phyloP scores from a whole-genome alignment of 2,329 filamentous ascomycete species.

The Calcarisporium arbuscula region DNA sequence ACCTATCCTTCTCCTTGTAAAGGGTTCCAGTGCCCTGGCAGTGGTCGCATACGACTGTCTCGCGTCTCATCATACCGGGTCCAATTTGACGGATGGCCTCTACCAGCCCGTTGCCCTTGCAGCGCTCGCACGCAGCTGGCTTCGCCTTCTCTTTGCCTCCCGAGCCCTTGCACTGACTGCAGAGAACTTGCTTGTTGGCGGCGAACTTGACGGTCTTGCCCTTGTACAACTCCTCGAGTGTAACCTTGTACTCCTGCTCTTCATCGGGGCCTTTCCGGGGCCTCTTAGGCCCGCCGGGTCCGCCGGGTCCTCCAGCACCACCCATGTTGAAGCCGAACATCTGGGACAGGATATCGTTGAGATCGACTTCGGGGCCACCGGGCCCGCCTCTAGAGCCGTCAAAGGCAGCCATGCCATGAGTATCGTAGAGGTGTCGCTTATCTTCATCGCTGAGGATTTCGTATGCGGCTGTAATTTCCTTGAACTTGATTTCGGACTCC shows the following conservation, averaged over 20 bases:
- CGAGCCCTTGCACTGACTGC: slow-evolving; percentile 76
- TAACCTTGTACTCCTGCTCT: slow-evolving; percentile 85
- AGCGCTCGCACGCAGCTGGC: slow-evolving; percentile 73
- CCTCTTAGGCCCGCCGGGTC: slow-evolving; percentile 48
- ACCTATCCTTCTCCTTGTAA: slow-evolving; percentile 94
- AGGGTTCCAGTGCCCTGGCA: slow-evolving; percentile 81
- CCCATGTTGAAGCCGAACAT: slow-evolving; percentile 81
- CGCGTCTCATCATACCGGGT: slow-evolving; percentile 77
- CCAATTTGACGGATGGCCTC: slow-evolving; percentile 78
- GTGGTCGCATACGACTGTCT: slow-evolving; percentile 71
- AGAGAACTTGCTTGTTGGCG: slow-evolving; percentile 90
- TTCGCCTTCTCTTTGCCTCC: slow-evolving; percentile 92
- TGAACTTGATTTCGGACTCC: slow-evolving; percentile 87
- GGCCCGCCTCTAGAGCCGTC: slow-evolving; percentile 65
- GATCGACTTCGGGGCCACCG: slow-evolving; percentile 66
- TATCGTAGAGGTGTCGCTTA: slow-evolving; percentile 86
- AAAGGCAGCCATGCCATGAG: slow-evolving; percentile 93
- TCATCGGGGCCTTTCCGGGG: slow-evolving; percentile 73
- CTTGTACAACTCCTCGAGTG: slow-evolving; percentile 92
- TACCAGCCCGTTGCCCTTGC: slow-evolving; percentile 72
- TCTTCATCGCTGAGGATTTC: slow-evolving; percentile 96
- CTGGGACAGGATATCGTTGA: slow-evolving; percentile 87
- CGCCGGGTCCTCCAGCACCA: slow-evolving; percentile 43
- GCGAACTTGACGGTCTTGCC: slow-evolving; percentile 97
- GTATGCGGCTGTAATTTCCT: slow-evolving; percentile 87